A percentile compares a stretch with the other conserved stretches of the same genome.
Conservation (phyloP, 352 stramenopile genomes). For the Phytophthora agathidicida region DNA sequence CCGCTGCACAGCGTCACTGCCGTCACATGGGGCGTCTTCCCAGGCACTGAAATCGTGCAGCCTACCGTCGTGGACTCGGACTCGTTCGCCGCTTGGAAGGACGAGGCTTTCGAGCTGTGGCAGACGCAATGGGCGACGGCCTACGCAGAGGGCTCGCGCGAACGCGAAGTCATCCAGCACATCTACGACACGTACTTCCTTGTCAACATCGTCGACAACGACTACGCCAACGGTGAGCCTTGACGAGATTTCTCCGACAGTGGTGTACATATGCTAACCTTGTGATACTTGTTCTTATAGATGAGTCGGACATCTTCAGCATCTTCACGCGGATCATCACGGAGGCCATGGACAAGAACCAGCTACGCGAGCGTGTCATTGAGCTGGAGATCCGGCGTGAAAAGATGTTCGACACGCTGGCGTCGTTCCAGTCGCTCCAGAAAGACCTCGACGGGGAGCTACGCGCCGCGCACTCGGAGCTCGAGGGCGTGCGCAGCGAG, state of each 20-base stretch:
- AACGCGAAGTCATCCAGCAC: slow-evolving; percentile 66
- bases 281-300: slow-evolving; percentile 29
- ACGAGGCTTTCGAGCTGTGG: slow-evolving; percentile 98
- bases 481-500: slow-evolving; percentile 55
- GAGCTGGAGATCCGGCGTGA: slow-evolving; percentile 78
- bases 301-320: slow-evolving; percentile 82
- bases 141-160: slow-evolving; percentile 89
- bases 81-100: slow-evolving; percentile 94
- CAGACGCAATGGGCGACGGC: slow-evolving; percentile 96
- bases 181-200: slow-evolving; percentile 98
- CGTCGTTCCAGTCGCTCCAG: slow-evolving; percentile 70
- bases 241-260: background rate
- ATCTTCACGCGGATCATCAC: slow-evolving; percentile 88
- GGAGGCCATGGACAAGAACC: slow-evolving; percentile 79
- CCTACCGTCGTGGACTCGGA: slow-evolving; percentile 98
- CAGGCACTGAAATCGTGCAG: slow-evolving; percentile 92
- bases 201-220: slow-evolving; percentile 98
- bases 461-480: slow-evolving; percentile 49
- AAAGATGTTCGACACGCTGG: slow-evolving; percentile 78
- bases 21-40: slow-evolving; percentile 98
- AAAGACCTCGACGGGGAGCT: slow-evolving; percentile 61
- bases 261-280: slow-evolving; percentile 13
- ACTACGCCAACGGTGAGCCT: slow-evolving; percentile 91
- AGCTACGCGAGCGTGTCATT: slow-evolving; percentile 68
- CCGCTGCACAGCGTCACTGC: slow-evolving; percentile 91